Evolutionary conservation across 1,284 basidiomycete species (phyloP).

Genomic region (Heterobasidion irregulare): DNA sequence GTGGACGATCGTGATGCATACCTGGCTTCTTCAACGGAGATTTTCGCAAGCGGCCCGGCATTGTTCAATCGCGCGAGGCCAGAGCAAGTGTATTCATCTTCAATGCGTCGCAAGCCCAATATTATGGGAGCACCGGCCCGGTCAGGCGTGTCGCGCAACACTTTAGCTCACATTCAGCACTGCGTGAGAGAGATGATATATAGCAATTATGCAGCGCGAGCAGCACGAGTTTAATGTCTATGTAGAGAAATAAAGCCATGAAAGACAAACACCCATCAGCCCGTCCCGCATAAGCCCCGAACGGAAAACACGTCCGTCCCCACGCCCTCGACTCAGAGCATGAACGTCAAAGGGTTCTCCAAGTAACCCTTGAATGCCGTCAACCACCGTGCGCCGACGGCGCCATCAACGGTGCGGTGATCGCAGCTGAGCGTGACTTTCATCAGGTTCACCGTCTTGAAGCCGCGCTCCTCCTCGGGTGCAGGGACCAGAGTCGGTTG

Average conservation of each 20-base stretch:
- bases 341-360: conserved; percentile 93
- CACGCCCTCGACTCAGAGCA: conserved; percentile 49
- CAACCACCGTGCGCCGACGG: conserved; percentile 86
- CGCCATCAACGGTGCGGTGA: conserved; percentile 93
- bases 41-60: conserved; percentile 13
- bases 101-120: too few species aligned
- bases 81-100: too few species aligned
- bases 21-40: conserved; percentile 26
- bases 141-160: too few species aligned
- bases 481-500: conserved; percentile 83
- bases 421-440: conserved; percentile 95
- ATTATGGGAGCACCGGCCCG: too few species aligned
- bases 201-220: background rate
- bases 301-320: background rate
- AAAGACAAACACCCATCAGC: background rate
- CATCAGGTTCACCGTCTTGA: conserved; percentile 90
- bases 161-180: too few species aligned
- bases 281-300: background rate
- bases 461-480: conserved; percentile 85
- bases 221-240: background rate
- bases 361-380: conserved; percentile 94
- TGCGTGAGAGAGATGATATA: background rate
- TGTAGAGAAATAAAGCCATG: background rate
- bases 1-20: conserved; percentile 6
- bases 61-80: background rate